These are phyloP conservation scores for Termitomyces sp. DNA, from an alignment of 768 basidiomycete genomes.

Conservation along the genomic window DNA sequence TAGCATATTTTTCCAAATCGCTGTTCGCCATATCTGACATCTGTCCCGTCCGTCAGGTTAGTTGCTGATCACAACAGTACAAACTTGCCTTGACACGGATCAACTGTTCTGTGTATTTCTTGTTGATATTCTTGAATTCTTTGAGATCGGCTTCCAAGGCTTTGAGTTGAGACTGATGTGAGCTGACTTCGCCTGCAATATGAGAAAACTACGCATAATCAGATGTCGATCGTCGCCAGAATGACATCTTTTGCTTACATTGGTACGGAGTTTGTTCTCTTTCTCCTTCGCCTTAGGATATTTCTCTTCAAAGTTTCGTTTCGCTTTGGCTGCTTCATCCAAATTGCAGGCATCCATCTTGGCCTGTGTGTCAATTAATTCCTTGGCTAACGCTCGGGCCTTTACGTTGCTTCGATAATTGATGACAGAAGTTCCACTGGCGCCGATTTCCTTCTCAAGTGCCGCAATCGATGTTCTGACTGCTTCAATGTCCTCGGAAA, in stretches of 20 bases:
- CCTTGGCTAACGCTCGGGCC: constrained; percentile 60
- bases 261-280: constrained; percentile 67
- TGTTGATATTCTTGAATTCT: constrained; percentile 86
- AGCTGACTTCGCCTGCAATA: constrained; percentile 78
- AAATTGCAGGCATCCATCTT: constrained; percentile 78
- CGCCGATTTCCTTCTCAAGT: constrained; percentile 77
- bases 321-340: constrained; percentile 81
- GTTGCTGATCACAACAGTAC: not conserved
- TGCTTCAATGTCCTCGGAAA: constrained; percentile 32
- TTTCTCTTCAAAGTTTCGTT: constrained; percentile 78
- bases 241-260: constrained; percentile 37
- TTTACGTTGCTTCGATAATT: constrained; percentile 83
- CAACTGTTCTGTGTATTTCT: constrained; percentile 85
- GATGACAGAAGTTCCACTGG: constrained; percentile 62
- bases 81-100: constrained; percentile 84
- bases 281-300: constrained; percentile 69
- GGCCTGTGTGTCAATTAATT: constrained; percentile 62
- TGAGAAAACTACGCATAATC: constrained; percentile 58
- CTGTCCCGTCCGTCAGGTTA: constrained; percentile 34
- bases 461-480: constrained; percentile 42
- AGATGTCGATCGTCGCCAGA: not conserved
- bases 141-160: constrained; percentile 65
- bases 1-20: constrained; percentile 96
- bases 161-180: constrained; percentile 62
- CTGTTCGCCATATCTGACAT: constrained; percentile 97